Evolutionary conservation across 768 basidiomycete genomes (phyloP), one percentile per base, ranked within the genome.

Genomic region (Naematelia encephala): DNA sequence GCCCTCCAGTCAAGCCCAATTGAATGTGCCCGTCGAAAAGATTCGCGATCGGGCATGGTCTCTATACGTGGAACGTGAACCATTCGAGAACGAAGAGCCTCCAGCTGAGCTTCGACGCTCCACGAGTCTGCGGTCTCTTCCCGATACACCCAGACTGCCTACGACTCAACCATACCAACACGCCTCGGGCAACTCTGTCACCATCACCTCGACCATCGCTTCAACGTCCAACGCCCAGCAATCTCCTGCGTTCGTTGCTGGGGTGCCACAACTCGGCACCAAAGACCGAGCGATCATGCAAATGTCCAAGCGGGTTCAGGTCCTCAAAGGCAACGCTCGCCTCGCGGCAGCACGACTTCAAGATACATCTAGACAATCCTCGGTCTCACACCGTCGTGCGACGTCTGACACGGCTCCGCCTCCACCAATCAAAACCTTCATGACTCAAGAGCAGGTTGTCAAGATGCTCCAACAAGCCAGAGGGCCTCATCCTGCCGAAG

Each of bases 121-220:
- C 21, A 69, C 69, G 39, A 74, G 72, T 5, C 66, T 78, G 28
- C 69, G 75, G 29, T 63, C 66, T 46, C 60, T 79, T 39, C 61
- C 68, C 26, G 64, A 58, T 16, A 69, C 69, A 8, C 66, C 65
- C 0, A 51, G 59, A 54, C 62, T 66, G 5, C 67, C 72, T 21
- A 54, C 53, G 26, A 45, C 59, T 10, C 58, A 46, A 42, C 75
- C 75, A 0, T 77, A 77, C 52, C 67, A 72, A 27, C 91, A 91
- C 34, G 94, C 94, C 1, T 97, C 93, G 5, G 93, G 93, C 4
- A 98, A 99, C 78, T 92, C 89, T 62, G 91, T 97, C 47, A 83
- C 84, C 39, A 86, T 98, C 69, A 92, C 94, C 1, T 96, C 92
- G 1, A 88, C 87, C 22, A 87, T 89, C 39, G 91, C 89, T 0